A percentile compares a stretch with the other conserved stretches of the same genome.
phyloP scores from a whole-genome alignment of 352 stramenopile genomes.

The Phytophthora syringae region DNA sequence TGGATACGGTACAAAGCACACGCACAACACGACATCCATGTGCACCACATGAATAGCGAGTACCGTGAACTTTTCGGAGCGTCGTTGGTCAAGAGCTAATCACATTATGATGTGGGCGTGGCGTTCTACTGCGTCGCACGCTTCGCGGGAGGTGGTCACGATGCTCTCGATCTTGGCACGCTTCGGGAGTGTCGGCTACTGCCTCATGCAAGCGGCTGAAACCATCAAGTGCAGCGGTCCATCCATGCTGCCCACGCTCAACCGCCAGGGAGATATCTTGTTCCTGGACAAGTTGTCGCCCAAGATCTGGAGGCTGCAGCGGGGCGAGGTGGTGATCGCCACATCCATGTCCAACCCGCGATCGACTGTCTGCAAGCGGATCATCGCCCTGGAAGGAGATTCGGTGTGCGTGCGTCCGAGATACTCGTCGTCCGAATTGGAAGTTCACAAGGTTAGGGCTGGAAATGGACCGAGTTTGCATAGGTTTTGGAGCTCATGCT shows the following conservation, averaged over 20 bases:
- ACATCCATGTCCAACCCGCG: conserved; percentile 86
- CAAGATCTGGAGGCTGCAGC: conserved; percentile 61
- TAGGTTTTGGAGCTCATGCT: neutral
- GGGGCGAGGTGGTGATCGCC: conserved; percentile 90
- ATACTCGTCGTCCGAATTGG: conserved; percentile 76
- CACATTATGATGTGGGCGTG: too few species aligned
- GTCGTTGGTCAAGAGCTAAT: neutral
- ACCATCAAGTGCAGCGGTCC: conserved; percentile 89
- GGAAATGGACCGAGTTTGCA: neutral
- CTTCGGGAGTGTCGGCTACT: conserved; percentile 79
- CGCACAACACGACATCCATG: too few species aligned
- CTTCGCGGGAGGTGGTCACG: conserved; percentile 47
- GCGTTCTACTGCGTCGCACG: conserved; percentile 1
- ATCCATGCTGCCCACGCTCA: conserved; percentile 92
- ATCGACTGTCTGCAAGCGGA: conserved; percentile 91
- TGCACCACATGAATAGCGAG: neutral
- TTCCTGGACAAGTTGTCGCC: conserved; percentile 90
- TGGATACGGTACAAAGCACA: too few species aligned
- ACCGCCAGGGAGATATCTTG: conserved; percentile 90
- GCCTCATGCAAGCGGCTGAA: conserved; percentile 72
- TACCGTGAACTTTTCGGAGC: neutral
- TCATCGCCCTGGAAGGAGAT: conserved; percentile 85
- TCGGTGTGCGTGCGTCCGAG: conserved; percentile 74
- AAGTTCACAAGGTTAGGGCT: conserved; percentile 69
- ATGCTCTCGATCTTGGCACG: conserved; percentile 75